Evolutionary conservation across 352 stramenopile species (phyloP).

Genomic region (Phytophthora quininea): DNA sequence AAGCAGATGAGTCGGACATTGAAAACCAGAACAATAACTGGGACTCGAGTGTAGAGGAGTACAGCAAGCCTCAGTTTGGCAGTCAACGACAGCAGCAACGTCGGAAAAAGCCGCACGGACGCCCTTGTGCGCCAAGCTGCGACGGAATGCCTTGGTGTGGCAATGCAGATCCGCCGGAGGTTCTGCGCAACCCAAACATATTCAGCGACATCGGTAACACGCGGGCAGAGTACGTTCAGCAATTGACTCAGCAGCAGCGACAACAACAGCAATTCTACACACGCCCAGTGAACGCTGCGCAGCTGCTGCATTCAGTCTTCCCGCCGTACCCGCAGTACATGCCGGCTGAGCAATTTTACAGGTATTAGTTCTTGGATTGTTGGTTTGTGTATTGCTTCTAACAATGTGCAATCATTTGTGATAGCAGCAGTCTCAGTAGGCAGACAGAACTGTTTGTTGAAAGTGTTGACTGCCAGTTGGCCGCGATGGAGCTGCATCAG

Average conservation of each 20-base stretch:
- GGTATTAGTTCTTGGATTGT: constrained; percentile 17
- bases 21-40: constrained; percentile 21
- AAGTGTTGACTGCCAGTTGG: constrained; percentile 50
- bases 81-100: constrained; percentile 18
- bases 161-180: constrained; percentile 15
- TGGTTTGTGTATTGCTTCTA: background rate
- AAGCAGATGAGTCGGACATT: constrained; percentile 13
- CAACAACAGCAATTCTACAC: constrained; percentile 23
- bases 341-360: constrained; percentile 41
- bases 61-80: constrained; percentile 3
- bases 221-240: constrained; percentile 16
- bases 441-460: constrained; percentile 65
- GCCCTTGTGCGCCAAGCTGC: constrained; percentile 21
- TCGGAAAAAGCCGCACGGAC: constrained; percentile 22
- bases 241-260: constrained; percentile 21
- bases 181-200: constrained; percentile 31
- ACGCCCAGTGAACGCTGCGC: constrained; percentile 4
- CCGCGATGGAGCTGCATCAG: constrained; percentile 44
- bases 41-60: background rate
- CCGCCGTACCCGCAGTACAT: constrained; percentile 29
- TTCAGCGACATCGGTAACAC: constrained; percentile 17
- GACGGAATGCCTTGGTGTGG: constrained; percentile 7
- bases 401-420: constrained; percentile 10
- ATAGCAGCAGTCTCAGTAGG: constrained; percentile 48
- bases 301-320: constrained; percentile 24